A percentile compares a stretch with the other conserved stretches of the same genome.
These are phyloP conservation scores for Arthrobotrys musiformis DNA, from an alignment of 2,329 filamentous ascomycete genomes.

Conservation along the genomic window DNA sequence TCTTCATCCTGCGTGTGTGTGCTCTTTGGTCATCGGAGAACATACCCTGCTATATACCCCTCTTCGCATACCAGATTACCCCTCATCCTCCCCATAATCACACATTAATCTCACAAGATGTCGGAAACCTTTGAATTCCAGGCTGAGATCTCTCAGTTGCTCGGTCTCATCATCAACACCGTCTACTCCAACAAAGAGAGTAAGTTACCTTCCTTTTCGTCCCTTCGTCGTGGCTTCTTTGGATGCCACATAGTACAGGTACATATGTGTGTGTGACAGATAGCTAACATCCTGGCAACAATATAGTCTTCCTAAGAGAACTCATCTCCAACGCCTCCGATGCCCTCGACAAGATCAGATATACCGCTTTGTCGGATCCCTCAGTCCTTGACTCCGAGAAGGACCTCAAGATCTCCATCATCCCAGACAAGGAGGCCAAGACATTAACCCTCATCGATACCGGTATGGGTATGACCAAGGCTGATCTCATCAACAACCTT, in stretches of 20 bases:
- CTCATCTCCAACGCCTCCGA: constrained; percentile 98
- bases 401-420: constrained; percentile 98
- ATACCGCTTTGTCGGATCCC: constrained; percentile 96
- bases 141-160: constrained; percentile 99
- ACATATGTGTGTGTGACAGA: not conserved
- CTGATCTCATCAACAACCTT: constrained; percentile 99
- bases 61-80: constrained; percentile 10
- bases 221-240: not conserved
- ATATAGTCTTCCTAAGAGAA: constrained; percentile 87
- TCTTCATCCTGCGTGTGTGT: not conserved
- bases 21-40: not conserved
- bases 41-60: constrained; percentile 31
- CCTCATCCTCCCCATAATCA: not conserved
- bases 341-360: constrained; percentile 99
- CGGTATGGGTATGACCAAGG: constrained; percentile 99
- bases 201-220: constrained; percentile 20
- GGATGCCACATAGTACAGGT: not conserved
- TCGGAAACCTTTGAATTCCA: constrained; percentile 99
- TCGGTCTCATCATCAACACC: constrained; percentile 99
- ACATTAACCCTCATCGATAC: constrained; percentile 96
- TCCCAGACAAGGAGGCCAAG: constrained; percentile 96
- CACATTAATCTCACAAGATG: constrained; percentile 64
- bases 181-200: constrained; percentile 99
- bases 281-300: constrained; percentile 38
- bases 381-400: constrained; percentile 97